Base-by-base conservation (phyloP, 2,329 filamentous ascomycete genomes). In the Orbilia oligospora region DNA sequence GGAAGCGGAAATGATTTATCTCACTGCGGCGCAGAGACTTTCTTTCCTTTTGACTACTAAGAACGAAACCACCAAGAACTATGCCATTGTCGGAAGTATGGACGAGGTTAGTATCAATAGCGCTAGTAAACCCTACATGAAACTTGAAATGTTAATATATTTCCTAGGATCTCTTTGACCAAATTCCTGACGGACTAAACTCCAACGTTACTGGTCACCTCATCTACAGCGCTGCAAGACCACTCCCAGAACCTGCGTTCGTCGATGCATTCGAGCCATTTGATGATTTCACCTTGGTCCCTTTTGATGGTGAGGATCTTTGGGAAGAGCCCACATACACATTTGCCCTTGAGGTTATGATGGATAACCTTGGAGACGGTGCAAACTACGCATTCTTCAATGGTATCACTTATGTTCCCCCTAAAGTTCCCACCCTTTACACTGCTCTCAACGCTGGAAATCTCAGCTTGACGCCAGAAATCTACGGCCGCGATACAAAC, bases 341-440 rank as follows among this genome's bases (percentile, higher is more conserved):
- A 1, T 86, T 96, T 44, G 87, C 88, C 51, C 86, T 96, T 1
- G 86, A 89, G 78, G 87, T 92, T 2, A 86, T 86, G 76, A 92
- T 92, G 89, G 87, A 90, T 81, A 90, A 91, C 78, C 87, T 93
- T 10, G 87, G 86, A 22, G 88, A 94, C 75, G 92, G 92, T 0
- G 88, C 88, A 30, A 88, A 89, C 84, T 93, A 93, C 30, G 90
- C 89, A 77, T 90, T 91, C 84, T 89, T 92, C 85, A 94, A 95
- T 86, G 90, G 92, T 84, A 89, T 93, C 80, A 93, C 92, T 33
- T 97, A 94, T 83, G 88, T 88, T 2, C 71, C 85, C 0, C 93
- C 92, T 61, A 92, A 93, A 83, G 93, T 97, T 0, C 94, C 93
- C 0, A 90, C 91, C 0, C 87, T 97, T 0, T 97, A 94, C 86